phyloP scores from a whole-genome alignment of 2,329 filamentous ascomycete species.

The Trichoderma sp. region DNA sequence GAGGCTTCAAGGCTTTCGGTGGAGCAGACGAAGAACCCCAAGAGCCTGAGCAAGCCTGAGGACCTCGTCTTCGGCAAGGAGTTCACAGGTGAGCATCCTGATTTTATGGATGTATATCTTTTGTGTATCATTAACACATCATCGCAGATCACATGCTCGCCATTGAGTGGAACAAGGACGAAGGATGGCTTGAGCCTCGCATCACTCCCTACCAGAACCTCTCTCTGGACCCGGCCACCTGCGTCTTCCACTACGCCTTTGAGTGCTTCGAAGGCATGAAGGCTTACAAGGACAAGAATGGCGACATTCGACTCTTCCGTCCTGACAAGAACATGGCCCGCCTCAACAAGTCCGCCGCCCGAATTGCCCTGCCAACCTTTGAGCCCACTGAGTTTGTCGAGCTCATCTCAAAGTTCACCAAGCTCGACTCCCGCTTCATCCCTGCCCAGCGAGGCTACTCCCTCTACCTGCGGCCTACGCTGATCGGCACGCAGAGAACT shows the following conservation, averaged over 20 bases:
- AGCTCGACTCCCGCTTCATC: slow-evolving; percentile 87
- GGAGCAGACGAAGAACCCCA: slow-evolving; percentile 75
- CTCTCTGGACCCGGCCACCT: slow-evolving; percentile 91
- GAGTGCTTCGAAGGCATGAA: slow-evolving; percentile 99
- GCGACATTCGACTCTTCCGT: slow-evolving; percentile 83
- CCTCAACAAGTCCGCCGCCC: slow-evolving; percentile 85
- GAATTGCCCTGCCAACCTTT: slow-evolving; percentile 92
- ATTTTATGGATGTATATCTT: not conserved
- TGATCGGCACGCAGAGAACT: slow-evolving; percentile 96
- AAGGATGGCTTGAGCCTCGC: slow-evolving; percentile 80
- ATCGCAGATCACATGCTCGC: slow-evolving; percentile 90
- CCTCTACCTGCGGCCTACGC: slow-evolving; percentile 90
- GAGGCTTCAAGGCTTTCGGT: slow-evolving; percentile 78
- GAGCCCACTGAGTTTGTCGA: slow-evolving; percentile 73
- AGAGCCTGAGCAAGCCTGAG: slow-evolving; percentile 71
- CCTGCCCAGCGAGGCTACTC: slow-evolving; percentile 86
- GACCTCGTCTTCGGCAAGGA: slow-evolving; percentile 87
- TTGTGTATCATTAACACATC: not conserved
- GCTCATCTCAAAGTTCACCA: slow-evolving; percentile 78
- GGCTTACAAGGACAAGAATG: slow-evolving; percentile 87
- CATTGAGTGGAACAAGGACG: slow-evolving; percentile 84
- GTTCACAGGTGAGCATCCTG: slow-evolving; percentile 73
- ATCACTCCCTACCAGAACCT: slow-evolving; percentile 97
- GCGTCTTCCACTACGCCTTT: slow-evolving; percentile 98
- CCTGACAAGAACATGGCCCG: slow-evolving; percentile 96